These are phyloP conservation scores for Purpureocillium lavendulum DNA, from an alignment of 2,329 filamentous ascomycete species.

Conservation along the genomic window DNA sequence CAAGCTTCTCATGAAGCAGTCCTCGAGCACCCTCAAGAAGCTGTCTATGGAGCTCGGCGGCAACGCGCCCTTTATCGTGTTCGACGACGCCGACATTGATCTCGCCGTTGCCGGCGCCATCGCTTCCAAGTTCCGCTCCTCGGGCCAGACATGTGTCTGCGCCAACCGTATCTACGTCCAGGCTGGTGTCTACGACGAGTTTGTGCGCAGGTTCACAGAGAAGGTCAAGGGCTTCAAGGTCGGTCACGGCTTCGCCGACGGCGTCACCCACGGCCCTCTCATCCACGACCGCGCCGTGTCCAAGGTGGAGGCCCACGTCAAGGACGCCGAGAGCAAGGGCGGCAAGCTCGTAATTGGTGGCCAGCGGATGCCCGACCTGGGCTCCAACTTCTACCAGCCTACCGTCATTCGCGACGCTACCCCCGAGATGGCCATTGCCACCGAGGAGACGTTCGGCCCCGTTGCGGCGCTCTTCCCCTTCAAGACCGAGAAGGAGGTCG, in stretches of 20 bases:
- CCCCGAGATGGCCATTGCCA: conserved; percentile 71
- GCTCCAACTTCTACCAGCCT: conserved; percentile 79
- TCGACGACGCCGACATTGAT: conserved; percentile 89
- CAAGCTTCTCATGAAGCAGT: conserved; percentile 81
- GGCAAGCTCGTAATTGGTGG: conserved; percentile 70
- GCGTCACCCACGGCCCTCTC: conserved; percentile 70
- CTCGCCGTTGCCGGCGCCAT: conserved; percentile 76
- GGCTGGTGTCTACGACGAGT: conserved; percentile 67
- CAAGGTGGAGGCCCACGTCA: conserved; percentile 74
- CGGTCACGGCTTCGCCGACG: conserved; percentile 62
- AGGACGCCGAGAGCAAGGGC: conserved; percentile 71
- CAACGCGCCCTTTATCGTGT: conserved; percentile 94
- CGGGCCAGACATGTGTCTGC: conserved; percentile 92
- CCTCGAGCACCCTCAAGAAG: conserved; percentile 73
- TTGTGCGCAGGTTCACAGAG: conserved; percentile 58
- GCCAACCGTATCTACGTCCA: conserved; percentile 81
- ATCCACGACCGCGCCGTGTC: conserved; percentile 76
- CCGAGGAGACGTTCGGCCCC: conserved; percentile 92
- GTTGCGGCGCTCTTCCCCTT: conserved; percentile 88
- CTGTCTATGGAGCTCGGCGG: conserved; percentile 85
- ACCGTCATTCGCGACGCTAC: conserved; percentile 87
- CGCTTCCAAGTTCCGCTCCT: conserved; percentile 84
- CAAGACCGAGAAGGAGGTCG: conserved; percentile 79
- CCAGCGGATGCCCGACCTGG: conserved; percentile 62
- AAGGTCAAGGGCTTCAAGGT: conserved; percentile 69